Percentiles rank a stretch among this genome's conserved stretches.
Evolutionary conservation across 345 rosid species (phyloP).

Genomic region (Citrus sp.): DNA sequence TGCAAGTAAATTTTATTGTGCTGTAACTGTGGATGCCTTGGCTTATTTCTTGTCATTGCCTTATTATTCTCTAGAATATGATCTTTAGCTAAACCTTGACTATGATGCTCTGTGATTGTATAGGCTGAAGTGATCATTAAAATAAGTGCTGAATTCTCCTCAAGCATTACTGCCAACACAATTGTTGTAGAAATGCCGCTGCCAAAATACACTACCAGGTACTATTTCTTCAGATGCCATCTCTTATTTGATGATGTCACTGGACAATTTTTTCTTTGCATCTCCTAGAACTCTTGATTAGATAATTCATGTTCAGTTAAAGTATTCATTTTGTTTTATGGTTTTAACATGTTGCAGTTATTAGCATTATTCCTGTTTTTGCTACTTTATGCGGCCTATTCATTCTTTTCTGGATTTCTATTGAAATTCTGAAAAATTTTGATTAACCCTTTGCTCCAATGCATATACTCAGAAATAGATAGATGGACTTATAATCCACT

Average conservation of each 20-base stretch:
- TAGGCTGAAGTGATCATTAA: constrained; percentile 95
- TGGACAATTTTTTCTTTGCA: neutral
- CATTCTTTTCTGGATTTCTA: neutral
- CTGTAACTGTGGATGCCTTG: neutral
- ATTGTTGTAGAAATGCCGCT: constrained; percentile 82
- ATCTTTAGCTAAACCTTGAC: neutral
- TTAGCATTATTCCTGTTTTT: neutral
- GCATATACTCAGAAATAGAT: neutral
- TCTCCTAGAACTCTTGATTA: constrained; percentile 1
- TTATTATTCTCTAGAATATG: neutral
- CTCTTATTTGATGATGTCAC: neutral
- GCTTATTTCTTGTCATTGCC: no score
- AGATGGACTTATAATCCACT: neutral
- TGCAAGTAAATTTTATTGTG: neutral
- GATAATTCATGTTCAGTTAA: neutral
- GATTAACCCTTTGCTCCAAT: neutral
- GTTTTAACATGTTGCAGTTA: neutral
- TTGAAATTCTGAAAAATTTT: neutral
- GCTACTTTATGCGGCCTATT: neutral
- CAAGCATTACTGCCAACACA: constrained; percentile 84
- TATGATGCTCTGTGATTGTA: constrained; percentile 16
- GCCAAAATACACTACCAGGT: constrained; percentile 91
- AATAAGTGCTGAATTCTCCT: constrained; percentile 76
- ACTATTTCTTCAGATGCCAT: constrained; percentile 9
- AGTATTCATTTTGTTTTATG: neutral